Percentiles rank a stretch among this genome's conserved stretches.
phyloP scores from a whole-genome alignment of 202 grass and related monocot genomes.

The Dendrocalamus latiflorus region DNA sequence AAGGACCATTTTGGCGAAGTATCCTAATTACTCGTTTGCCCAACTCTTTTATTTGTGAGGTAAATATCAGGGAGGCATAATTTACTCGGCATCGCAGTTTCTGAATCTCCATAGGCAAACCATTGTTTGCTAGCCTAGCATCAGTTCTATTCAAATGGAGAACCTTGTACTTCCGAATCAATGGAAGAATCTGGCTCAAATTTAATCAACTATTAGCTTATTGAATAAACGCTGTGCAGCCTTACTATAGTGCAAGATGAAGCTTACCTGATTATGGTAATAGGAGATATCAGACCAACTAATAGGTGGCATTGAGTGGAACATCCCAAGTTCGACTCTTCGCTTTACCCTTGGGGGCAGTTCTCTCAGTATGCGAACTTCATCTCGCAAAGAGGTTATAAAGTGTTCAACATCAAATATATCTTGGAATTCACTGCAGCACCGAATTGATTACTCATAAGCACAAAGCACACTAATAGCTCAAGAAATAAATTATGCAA shows the following conservation, averaged over 20 bases:
- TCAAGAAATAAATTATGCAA: background rate
- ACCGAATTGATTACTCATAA: background rate
- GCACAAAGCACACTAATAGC: background rate
- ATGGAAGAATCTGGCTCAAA: too few species aligned
- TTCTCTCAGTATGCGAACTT: slow-evolving; percentile 88
- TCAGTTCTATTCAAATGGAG: slow-evolving; percentile 96
- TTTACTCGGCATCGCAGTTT: slow-evolving; percentile 92
- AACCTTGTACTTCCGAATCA: too few species aligned
- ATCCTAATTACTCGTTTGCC: slow-evolving; percentile 74
- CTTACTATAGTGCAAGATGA: too few species aligned
- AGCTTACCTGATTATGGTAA: too few species aligned
- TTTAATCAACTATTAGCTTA: too few species aligned
- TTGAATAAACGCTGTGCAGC: too few species aligned
- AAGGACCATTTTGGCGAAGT: slow-evolving; percentile 77
- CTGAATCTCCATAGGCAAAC: slow-evolving; percentile 72
- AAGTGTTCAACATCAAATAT: slow-evolving; percentile 99
- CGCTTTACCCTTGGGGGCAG: too few species aligned
- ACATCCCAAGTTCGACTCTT: too few species aligned
- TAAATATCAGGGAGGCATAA: slow-evolving; percentile 76
- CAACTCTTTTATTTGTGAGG: slow-evolving; percentile 82
- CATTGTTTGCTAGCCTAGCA: slow-evolving; percentile 87
- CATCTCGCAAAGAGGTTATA: slow-evolving; percentile 82
- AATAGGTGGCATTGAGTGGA: too few species aligned
- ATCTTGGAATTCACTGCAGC: slow-evolving; percentile 78
- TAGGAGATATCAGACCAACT: too few species aligned